Percentiles rank a stretch among this genome's conserved stretches.
Evolutionary conservation across 768 basidiomycete genomes (phyloP).

Genomic region (Mycena olivaceomarginata): DNA sequence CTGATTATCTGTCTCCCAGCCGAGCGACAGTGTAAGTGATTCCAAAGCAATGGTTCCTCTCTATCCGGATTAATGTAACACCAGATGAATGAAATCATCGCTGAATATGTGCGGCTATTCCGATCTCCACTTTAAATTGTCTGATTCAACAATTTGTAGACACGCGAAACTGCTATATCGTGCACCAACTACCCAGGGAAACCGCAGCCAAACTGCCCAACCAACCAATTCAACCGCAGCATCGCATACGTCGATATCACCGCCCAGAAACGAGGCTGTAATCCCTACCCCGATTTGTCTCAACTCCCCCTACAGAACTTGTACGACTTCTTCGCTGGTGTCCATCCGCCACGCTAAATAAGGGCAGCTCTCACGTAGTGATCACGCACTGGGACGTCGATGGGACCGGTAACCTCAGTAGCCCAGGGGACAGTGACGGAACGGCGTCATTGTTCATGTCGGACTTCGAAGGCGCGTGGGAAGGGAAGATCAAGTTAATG

Average conservation of each 20-base stretch:
- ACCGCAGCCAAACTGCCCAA: not conserved
- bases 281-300: conserved; percentile 14
- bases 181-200: conserved; percentile 7
- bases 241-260: conserved; percentile 14
- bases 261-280: conserved; percentile 6
- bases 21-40: conserved; percentile 3
- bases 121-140: not conserved
- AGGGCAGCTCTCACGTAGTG: conserved; percentile 7
- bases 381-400: conserved; percentile 9
- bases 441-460: conserved; percentile 10
- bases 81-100: conserved; percentile 20
- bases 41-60: not conserved
- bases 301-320: conserved; percentile 7
- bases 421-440: not conserved
- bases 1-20: not conserved
- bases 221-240: conserved; percentile 5
- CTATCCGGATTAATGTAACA: not conserved
- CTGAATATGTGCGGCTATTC: conserved; percentile 8
- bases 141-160: not conserved
- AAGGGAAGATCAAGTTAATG: conserved; percentile 15
- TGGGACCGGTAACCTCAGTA: conserved; percentile 3
- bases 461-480: not conserved
- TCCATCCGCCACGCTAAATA: not conserved
- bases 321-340: not conserved
- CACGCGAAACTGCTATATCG: not conserved